These are phyloP conservation scores for Cardamine resedifolia DNA, from an alignment of 345 rosid genomes.

Conservation along the genomic window DNA sequence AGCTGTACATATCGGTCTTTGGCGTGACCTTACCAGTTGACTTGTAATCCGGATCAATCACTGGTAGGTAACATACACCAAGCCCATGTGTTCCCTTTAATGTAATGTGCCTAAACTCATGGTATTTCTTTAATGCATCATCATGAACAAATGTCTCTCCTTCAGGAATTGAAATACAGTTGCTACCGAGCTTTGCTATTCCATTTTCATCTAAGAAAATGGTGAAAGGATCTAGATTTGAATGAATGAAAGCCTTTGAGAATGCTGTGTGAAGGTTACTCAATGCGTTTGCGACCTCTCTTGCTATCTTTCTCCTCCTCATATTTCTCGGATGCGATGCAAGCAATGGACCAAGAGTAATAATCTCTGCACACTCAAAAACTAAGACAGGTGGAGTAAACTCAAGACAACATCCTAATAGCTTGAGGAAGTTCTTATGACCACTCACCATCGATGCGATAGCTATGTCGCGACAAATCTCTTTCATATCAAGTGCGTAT, in stretches of 20 bases:
- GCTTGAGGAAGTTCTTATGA: constrained; percentile 33
- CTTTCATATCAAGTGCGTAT: constrained; percentile 21
- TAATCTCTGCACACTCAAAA: constrained; percentile 32
- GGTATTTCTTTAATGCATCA: constrained; percentile 17
- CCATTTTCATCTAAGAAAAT: constrained; percentile 25
- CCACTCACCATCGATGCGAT: constrained; percentile 32
- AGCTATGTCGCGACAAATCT: constrained; percentile 27
- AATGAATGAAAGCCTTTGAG: constrained; percentile 24
- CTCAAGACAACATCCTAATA: constrained; percentile 32
- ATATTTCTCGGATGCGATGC: background rate
- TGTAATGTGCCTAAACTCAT: constrained; percentile 8
- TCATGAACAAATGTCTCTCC: constrained; percentile 23
- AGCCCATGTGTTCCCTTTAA: constrained; percentile 25
- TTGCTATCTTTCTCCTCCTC: constrained; percentile 30
- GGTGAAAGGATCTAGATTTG: constrained; percentile 21
- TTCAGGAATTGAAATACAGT: constrained; percentile 26
- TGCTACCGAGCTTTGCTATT: constrained; percentile 22
- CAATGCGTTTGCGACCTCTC: constrained; percentile 27
- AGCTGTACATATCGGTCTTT: constrained; percentile 31
- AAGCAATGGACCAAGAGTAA: constrained; percentile 27
- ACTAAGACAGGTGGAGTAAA: constrained; percentile 29
- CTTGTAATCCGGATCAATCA: constrained; percentile 16
- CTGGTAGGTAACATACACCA: constrained; percentile 30
- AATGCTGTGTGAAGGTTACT: constrained; percentile 31
- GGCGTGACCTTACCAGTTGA: constrained; percentile 30